A percentile compares a stretch with the other conserved stretches of the same genome.
These are phyloP conservation scores for Cryptomeria japonica DNA, from an alignment of 75 land plant species.

Conservation along the genomic window DNA sequence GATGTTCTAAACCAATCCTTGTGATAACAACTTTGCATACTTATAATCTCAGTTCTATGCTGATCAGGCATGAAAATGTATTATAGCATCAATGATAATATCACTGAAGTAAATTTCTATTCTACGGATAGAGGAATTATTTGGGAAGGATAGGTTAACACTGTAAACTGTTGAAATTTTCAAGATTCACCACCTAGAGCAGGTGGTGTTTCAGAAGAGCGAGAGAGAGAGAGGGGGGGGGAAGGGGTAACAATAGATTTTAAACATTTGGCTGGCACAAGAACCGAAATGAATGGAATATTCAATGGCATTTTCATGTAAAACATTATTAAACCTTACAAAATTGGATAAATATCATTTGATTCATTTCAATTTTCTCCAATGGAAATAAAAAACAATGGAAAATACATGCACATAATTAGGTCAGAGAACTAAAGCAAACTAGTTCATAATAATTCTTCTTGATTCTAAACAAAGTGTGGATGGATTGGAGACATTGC, in stretches of 20 bases:
- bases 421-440: not conserved
- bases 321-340: not conserved
- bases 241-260: not conserved
- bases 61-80: not conserved
- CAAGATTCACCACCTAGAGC: not conserved
- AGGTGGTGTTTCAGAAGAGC: not conserved
- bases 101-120: not conserved
- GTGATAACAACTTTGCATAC: not conserved
- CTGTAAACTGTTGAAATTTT: not conserved
- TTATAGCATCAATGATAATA: not conserved
- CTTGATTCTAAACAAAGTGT: not conserved
- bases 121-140: not conserved
- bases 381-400: not conserved
- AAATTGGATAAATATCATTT: not conserved
- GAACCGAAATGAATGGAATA: not conserved
- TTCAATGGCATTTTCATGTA: not conserved
- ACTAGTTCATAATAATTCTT: not conserved
- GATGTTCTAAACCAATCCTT: not conserved
- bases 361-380: not conserved
- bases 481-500: not conserved
- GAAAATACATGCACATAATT: not conserved
- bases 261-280: not conserved
- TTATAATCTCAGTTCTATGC: not conserved
- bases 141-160: not conserved
- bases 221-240: no score